Conservation (phyloP, 2,329 filamentous ascomycete species). For the Fusarium cyanostomum region DNA sequence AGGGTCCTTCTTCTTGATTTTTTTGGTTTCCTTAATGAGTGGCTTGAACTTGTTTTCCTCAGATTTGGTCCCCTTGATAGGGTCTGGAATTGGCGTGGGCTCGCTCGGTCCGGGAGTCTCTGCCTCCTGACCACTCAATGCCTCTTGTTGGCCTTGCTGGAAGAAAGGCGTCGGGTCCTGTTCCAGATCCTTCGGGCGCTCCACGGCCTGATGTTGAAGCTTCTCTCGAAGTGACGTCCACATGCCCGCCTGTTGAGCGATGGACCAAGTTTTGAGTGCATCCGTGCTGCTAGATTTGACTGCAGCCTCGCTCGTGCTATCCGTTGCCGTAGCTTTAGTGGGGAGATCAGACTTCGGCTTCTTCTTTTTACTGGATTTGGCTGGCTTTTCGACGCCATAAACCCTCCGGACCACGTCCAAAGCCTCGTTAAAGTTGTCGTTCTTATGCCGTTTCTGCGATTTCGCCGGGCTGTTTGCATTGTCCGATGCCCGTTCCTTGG, state of each 20-base stretch:
- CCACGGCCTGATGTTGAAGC: conserved; percentile 25
- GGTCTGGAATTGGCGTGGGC: not conserved
- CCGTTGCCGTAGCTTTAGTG: not conserved
- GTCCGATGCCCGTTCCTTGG: not conserved
- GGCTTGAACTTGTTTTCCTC: not conserved
- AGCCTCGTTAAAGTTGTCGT: conserved; percentile 34
- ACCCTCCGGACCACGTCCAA: conserved; percentile 39
- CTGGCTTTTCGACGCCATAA: conserved; percentile 31
- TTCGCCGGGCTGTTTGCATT: not conserved
- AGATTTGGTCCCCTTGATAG: not conserved
- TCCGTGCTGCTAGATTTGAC: not conserved
- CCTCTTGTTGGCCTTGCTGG: not conserved
- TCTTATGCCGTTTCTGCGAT: not conserved
- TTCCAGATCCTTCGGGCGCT: not conserved
- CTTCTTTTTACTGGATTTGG: conserved; percentile 2
- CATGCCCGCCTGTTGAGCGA: conserved; percentile 17
- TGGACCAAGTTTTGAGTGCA: not conserved
- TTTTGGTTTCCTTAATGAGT: not conserved
- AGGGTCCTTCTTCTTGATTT: not conserved
- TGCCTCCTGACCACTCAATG: not conserved
- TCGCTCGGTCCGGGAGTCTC: not conserved
- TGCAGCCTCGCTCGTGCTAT: not conserved
- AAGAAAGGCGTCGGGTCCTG: not conserved
- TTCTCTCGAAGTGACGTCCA: conserved; percentile 46
- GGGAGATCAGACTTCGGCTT: not conserved